Percentiles rank a stretch among this genome's conserved stretches.
These are phyloP conservation scores for Lichina pygmaea DNA, from an alignment of 495 filamentous ascomycete genomes.

Conservation along the genomic window DNA sequence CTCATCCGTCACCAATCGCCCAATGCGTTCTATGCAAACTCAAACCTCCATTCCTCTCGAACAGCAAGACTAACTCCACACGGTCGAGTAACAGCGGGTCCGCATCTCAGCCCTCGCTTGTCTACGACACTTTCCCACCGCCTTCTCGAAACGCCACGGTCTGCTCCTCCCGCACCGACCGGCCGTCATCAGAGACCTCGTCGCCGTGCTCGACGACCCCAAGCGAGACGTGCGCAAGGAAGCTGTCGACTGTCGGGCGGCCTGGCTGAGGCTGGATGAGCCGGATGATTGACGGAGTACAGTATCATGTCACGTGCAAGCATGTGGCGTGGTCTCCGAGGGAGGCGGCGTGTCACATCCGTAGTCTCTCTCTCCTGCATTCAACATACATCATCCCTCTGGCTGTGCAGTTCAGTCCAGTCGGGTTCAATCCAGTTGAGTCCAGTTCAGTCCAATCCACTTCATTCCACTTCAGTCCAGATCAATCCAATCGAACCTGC, in stretches of 20 bases:
- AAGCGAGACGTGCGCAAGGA: constrained; percentile 39
- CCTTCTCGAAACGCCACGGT: constrained; percentile 6
- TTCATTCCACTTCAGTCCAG: too few species aligned
- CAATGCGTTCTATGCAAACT: background rate
- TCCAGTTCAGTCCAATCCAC: too few species aligned
- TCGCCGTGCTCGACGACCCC: constrained; percentile 31
- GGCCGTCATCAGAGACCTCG: constrained; percentile 26
- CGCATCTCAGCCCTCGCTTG: constrained; percentile 5
- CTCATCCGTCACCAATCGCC: too few species aligned
- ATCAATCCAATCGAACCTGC: too few species aligned
- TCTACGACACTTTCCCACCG: constrained; percentile 1
- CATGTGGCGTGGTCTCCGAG: too few species aligned
- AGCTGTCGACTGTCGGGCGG: constrained; percentile 38
- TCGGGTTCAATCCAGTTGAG: too few species aligned
- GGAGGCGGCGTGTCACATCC: too few species aligned
- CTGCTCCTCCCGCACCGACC: constrained; percentile 28
- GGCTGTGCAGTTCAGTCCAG: too few species aligned
- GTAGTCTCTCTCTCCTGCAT: too few species aligned
- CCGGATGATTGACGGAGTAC: constrained; percentile 12
- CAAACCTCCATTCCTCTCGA: constrained; percentile 18
- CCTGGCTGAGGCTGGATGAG: constrained; percentile 40
- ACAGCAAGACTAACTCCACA: background rate
- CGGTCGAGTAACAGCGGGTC: constrained; percentile 9
- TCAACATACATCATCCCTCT: too few species aligned
- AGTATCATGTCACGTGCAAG: too few species aligned